Evolutionary conservation across 805 yeast species (phyloP).

Genomic region (Lachancea thermotolerans): DNA sequence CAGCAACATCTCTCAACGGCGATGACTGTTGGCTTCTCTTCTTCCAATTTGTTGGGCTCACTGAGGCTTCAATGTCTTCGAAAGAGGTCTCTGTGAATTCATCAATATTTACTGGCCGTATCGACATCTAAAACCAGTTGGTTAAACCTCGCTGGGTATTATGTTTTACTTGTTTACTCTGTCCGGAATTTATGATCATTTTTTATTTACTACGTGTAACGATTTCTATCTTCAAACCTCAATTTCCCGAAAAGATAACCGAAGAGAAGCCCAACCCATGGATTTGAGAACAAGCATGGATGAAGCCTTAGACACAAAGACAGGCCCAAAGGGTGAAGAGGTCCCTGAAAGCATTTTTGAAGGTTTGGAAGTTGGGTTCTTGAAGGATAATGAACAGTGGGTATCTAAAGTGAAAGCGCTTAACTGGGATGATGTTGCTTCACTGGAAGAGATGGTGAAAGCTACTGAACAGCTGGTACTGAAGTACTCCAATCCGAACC

Average conservation of each 20-base stretch:
- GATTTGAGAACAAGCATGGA: too few relatives aligned
- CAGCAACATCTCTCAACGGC: conserved; percentile 7
- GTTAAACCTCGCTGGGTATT: neutral
- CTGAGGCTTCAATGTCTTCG: conserved; percentile 28
- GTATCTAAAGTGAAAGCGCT: conserved; percentile 18
- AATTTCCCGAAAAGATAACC: too few relatives aligned
- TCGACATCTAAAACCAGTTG: conserved; percentile 12
- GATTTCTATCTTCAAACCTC: too few relatives aligned
- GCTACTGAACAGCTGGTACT: conserved; percentile 29
- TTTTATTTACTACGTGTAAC: neutral
- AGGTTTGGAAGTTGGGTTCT: conserved; percentile 22
- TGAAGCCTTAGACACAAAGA: too few relatives aligned
- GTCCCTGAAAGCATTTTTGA: conserved; percentile 5
- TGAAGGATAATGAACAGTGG: conserved; percentile 23
- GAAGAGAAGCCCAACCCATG: too few relatives aligned
- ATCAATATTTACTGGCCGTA: conserved; percentile 15
- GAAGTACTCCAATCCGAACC: conserved; percentile 32
- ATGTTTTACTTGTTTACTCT: conserved; percentile 1
- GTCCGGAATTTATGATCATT: neutral
- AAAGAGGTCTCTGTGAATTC: conserved; percentile 27
- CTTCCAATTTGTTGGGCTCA: conserved; percentile 10
- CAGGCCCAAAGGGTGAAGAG: too few relatives aligned
- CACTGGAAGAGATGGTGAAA: conserved; percentile 37
- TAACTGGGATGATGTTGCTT: conserved; percentile 30
- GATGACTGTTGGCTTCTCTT: conserved; percentile 8